Evolutionary conservation across 140 eudicot species (phyloP), one percentile per base, ranked within the genome.

Genomic region (Cichorium intybus): DNA sequence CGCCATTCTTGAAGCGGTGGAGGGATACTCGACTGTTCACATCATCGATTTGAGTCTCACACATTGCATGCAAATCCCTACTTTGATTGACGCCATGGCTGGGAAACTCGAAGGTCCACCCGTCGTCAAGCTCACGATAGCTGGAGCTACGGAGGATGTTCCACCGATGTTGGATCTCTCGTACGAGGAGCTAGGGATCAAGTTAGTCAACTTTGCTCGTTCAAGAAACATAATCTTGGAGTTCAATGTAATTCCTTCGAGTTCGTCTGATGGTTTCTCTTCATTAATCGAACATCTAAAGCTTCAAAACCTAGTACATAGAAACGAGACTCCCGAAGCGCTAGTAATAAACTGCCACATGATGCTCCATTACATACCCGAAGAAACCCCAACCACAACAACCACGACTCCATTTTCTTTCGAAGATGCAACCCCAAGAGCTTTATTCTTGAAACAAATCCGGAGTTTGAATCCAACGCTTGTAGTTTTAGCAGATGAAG

Each of bases 11-110:
- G 95, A 86, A 56, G 95, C 95, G 3, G 75, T 86, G 0, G 86
- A 88, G 7, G 85, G 92, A 0, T 79, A 60, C 70, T 54, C 85
- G 0, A 69, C 61, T 0, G 73, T 94, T 22, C 97, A 94, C 56
- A 89, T 94, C 4, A 75, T 94, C 18, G 99, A 94, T 66, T 52
- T 94, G 14, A 94, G 96, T 34, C 43, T 76, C 1, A 89, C 99
- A 7, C 95, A 84, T 55, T 94, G 99, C 90, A 86, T 94, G 99
- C 99, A 94, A 70, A 89, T 94, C 69, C 99, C 99, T 0, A 94
- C 99, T 2, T 56, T 94, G 4, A 84, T 94, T 6, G 99, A 94
- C 16, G 79, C 97, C 24, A 60, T 94, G 56, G 83, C 97, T 22
- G 81, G 81, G 18, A 84, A 86, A 14, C 45, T 68, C 2, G 84